A percentile compares a stretch with the other conserved stretches of the same genome.
phyloP scores from a whole-genome alignment of 2,329 filamentous ascomycete genomes.

The Alternaria gansuensis region DNA sequence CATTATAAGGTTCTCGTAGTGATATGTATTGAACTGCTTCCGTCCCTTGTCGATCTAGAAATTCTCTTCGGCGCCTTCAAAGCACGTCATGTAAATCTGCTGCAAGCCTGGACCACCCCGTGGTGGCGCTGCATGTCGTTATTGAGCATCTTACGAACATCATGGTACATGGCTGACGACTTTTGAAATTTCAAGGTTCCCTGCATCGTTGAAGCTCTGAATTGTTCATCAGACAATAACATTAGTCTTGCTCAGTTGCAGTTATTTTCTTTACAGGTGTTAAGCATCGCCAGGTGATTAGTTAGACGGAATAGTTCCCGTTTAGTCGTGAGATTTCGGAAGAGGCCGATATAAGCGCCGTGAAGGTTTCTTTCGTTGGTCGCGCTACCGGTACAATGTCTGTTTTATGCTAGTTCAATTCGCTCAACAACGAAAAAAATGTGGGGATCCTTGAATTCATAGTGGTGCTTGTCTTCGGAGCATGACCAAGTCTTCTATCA shows the following conservation, averaged over 20 bases:
- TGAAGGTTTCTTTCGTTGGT: background rate
- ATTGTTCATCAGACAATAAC: background rate
- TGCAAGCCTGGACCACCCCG: slow-evolving; percentile 25
- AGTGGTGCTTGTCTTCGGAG: background rate
- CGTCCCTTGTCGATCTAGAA: slow-evolving; percentile 15
- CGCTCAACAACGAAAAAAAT: slow-evolving; percentile 2
- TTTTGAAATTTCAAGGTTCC: background rate
- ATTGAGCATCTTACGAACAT: background rate
- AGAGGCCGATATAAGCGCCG: slow-evolving; percentile 1
- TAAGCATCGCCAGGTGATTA: slow-evolving; percentile 1
- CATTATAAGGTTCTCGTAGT: slow-evolving; percentile 9
- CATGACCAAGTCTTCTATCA: background rate
- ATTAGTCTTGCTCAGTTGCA: background rate
- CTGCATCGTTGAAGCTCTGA: background rate
- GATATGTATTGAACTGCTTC: slow-evolving; percentile 3
- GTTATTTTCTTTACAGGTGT: background rate
- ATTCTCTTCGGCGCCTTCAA: slow-evolving; percentile 26
- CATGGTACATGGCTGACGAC: background rate
- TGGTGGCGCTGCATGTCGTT: slow-evolving; percentile 6
- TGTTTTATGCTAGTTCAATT: background rate
- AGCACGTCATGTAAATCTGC: slow-evolving; percentile 31
- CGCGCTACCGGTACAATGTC: background rate
- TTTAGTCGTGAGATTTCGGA: background rate
- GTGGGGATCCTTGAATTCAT: background rate
- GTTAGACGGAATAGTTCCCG: background rate